These are phyloP conservation scores for Fusarium sp. DNA, from an alignment of 2,329 filamentous ascomycete genomes.

Conservation along the genomic window DNA sequence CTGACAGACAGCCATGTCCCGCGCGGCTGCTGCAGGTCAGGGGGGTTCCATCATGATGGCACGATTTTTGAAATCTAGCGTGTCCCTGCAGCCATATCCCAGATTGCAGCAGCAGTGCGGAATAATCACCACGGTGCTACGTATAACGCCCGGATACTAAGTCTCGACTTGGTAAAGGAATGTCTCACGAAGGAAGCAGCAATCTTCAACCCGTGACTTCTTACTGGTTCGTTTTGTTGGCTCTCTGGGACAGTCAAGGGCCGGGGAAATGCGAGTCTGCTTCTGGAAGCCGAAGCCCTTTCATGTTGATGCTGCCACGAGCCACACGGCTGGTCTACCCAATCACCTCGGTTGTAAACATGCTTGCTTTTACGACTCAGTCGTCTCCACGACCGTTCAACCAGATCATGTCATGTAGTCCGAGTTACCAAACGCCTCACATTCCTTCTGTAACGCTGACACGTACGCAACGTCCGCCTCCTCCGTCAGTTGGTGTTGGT, in stretches of 20 bases:
- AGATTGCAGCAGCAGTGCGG: slow-evolving; percentile 10
- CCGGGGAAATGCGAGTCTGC: neutral
- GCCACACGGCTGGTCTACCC: neutral
- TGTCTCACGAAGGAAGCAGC: neutral
- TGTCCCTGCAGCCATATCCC: neutral
- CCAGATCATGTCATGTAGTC: neutral
- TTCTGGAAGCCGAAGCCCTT: neutral
- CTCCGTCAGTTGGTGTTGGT: neutral
- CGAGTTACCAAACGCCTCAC: neutral
- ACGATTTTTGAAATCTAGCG: neutral
- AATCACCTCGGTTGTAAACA: neutral
- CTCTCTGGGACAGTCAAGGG: neutral
- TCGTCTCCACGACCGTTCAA: neutral
- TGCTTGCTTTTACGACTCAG: neutral
- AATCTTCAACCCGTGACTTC: neutral
- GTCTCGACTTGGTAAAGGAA: neutral
- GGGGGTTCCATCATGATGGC: neutral
- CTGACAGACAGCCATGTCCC: neutral
- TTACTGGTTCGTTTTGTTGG: neutral
- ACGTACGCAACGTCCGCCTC: neutral
- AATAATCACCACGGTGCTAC: neutral
- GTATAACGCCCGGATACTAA: neutral
- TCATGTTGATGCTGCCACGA: neutral
- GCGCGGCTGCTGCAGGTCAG: neutral
- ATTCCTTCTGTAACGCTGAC: neutral